Evolutionary conservation across 2,329 filamentous ascomycete species (phyloP), one percentile per base, ranked within the genome.

Genomic region (Aspergillus brasiliensis): DNA sequence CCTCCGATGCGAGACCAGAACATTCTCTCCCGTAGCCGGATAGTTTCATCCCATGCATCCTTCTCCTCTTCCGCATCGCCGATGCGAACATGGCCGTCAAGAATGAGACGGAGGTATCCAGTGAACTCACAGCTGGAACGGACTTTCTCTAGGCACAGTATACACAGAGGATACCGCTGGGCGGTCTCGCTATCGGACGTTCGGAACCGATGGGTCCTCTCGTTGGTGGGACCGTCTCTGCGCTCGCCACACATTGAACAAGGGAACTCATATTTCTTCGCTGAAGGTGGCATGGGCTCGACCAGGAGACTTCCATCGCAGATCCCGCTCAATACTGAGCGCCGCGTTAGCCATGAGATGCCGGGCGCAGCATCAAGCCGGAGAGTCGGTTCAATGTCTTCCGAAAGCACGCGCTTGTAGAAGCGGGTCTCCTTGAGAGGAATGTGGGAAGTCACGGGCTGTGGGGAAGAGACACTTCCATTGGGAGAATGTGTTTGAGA

Each of bases 1-100:
- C 93, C 95, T 25, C 94, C 94, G 55, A 99, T 87, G 57, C 95
- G 86, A 53, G 91, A 87, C 95, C 95, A 99, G 74, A 99, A 99
- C 90, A 99, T 97, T 67, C 94, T 88, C 75, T 99, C 95, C 53
- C 95, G 84, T 51, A 98, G 78, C 28, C 90, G 86, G 10, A 97
- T 90, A 59, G 92, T 92, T 79, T 99, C 95, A 73, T 98, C 94
- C 95, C 95, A 99, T 0, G 92, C 92, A 27, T 87, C 86, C 71
- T 90, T 91, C 76, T 96, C 91, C 34, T 92, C 91, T 52, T 95
- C 91, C 40, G 90, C 86, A 58, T 90, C 91, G 49, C 93, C 91
- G 11, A 90, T 88, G 53, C 91, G 87, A 88, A 95, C 95, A 70
- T 97, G 90, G 2, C 95, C 95, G 68, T 97, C 94, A 67, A 94